These are phyloP conservation scores for Kokia cookei DNA, from an alignment of 441 rosid species.

Conservation along the genomic window DNA sequence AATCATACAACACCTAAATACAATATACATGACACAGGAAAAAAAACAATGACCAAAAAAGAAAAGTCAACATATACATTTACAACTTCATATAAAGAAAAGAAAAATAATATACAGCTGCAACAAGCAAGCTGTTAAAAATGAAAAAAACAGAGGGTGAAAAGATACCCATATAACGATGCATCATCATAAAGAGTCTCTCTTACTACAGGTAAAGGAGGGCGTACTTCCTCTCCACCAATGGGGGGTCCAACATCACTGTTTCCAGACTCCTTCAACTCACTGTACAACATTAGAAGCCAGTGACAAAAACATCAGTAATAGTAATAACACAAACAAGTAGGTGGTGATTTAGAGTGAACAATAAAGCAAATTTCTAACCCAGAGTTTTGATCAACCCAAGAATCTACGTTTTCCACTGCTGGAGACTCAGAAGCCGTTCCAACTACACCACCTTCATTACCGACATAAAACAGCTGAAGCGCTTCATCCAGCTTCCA, in stretches of 20 bases:
- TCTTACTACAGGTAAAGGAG: conserved; percentile 94
- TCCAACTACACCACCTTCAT: conserved; percentile 44
- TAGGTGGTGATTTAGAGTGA: neutral
- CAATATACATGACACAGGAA: neutral
- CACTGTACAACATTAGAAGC: conserved; percentile 28
- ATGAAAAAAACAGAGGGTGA: neutral
- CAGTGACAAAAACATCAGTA: conserved; percentile 3
- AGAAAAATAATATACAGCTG: neutral
- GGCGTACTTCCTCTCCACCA: conserved; percentile 72
- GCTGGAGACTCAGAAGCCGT: conserved; percentile 41
- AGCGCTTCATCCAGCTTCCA: conserved; percentile 98
- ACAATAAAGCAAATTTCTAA: neutral
- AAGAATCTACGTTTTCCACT: conserved; percentile 16
- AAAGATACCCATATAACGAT: conserved; percentile 50
- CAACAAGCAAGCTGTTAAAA: neutral
- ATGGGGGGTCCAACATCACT: conserved; percentile 29
- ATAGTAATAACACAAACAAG: neutral
- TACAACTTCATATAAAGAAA: neutral
- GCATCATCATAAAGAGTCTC: conserved; percentile 91
- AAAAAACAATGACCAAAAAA: neutral
- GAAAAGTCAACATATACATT: neutral
- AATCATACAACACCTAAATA: neutral
- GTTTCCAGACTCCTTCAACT: conserved; percentile 23
- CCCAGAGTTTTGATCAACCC: conserved; percentile 39
- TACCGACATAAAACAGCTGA: conserved; percentile 87